Conservation (phyloP, 306 rosid genomes). For the Cucumis hystrix region DNA sequence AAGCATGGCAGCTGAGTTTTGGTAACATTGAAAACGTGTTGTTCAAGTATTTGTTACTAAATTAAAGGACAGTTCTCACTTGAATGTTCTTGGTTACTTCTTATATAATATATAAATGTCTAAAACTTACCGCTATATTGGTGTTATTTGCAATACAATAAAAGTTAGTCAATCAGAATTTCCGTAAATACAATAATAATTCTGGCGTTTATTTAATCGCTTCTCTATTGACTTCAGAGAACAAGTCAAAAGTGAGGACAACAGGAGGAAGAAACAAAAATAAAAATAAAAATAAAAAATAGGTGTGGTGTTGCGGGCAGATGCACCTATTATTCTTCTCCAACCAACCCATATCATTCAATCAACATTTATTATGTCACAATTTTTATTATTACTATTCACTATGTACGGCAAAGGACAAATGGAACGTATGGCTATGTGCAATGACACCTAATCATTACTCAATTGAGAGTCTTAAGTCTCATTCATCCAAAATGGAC, state of each 20-base stretch:
- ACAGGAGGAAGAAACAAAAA: too few relatives aligned
- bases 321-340: too few relatives aligned
- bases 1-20: not conserved
- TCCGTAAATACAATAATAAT: not conserved
- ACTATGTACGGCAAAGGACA: too few relatives aligned
- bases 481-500: not conserved
- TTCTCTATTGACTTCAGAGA: not conserved
- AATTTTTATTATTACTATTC: too few relatives aligned
- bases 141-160: not conserved
- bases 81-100: not conserved
- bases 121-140: not conserved
- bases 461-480: too few relatives aligned
- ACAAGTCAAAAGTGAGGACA: not conserved
- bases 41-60: not conserved
- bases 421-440: too few relatives aligned
- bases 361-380: too few relatives aligned
- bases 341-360: too few relatives aligned
- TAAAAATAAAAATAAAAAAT: too few relatives aligned
- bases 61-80: not conserved
- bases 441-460: too few relatives aligned
- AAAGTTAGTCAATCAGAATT: not conserved
- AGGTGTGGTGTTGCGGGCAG: too few relatives aligned
- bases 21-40: not conserved
- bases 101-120: not conserved
- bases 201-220: not conserved